These are phyloP conservation scores for Suillus ampliporus DNA, from an alignment of 768 basidiomycete species.

Conservation along the genomic window DNA sequence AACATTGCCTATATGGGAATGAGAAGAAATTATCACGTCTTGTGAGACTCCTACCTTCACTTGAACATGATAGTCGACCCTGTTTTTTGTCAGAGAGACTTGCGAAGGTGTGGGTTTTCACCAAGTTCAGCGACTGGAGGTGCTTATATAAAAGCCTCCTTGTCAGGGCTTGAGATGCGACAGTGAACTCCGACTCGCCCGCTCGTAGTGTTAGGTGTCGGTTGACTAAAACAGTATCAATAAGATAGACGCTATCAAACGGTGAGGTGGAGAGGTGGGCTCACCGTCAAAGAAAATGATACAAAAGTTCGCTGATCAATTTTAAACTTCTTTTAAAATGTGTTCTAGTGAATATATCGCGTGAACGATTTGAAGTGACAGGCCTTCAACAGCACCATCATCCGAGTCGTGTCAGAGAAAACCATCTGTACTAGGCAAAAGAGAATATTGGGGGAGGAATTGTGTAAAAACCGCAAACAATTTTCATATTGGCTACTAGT, in stretches of 20 bases:
- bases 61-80: constrained; percentile 49
- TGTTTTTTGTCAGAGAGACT: constrained; percentile 51
- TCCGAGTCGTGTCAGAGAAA: not conserved
- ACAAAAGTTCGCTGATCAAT: constrained; percentile 60
- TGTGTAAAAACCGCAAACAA: too few species aligned
- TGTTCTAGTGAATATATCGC: constrained; percentile 60
- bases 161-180: constrained; percentile 57
- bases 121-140: constrained; percentile 42
- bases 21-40: not conserved
- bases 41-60: constrained; percentile 43
- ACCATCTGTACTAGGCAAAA: not conserved
- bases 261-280: not conserved
- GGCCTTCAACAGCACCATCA: constrained; percentile 39
- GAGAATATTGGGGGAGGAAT: too few species aligned
- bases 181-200: constrained; percentile 39
- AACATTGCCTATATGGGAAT: constrained; percentile 65
- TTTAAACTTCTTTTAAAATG: constrained; percentile 52
- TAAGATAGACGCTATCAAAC: not conserved
- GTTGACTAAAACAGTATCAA: constrained; percentile 40
- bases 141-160: constrained; percentile 58
- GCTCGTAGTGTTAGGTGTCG: constrained; percentile 49
- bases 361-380: constrained; percentile 67
- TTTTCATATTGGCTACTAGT: too few species aligned
- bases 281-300: constrained; percentile 67
- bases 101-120: constrained; percentile 53